Evolutionary conservation across 148 eudicot species (phyloP), one percentile per base, ranked within the genome.

Genomic region (Salicornia ramosissima): DNA sequence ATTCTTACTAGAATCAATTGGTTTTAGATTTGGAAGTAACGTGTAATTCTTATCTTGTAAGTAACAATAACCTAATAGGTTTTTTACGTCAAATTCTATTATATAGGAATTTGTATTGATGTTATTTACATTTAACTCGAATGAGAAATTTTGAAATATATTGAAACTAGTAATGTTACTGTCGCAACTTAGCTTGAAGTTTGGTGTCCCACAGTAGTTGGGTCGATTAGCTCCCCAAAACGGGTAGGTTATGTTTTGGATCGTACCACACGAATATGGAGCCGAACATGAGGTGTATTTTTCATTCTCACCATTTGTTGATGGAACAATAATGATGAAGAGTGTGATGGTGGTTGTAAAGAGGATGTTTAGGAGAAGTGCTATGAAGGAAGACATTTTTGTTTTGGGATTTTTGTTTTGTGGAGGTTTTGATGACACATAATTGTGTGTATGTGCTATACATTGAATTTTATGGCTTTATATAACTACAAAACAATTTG

Each of bases 151-250:
- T 0, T 61, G 8, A 4, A 36, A 10, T 10, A 22, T 18, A 12
- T 21, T 21, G 26, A 61, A 49, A 49, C 22, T 61, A 36, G 65
- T 61, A 18, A 1, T 21, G 18, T 59, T 19, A 15, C 1, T 19
- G 13, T 28, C 36, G 6, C 65, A 61, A 11, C 6, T n/a, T 16
- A 61, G 65, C 28, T 22, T 6, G 47, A 61, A 21, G 43, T 60
- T 14, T 5, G 28, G 46, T 4, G 21, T 36, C 65, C 65, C 65
- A 61, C 65, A 61, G 25, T 0, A 61, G 0, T 2, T 7, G 2
- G 47, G 47, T 28, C 65, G 40, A 21, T 36, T 5, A 0, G 15
- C 65, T 34, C 65, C 65, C 65, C 65, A 61, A 39, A 61, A 61
- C 24, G 65, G 65, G 16, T 61, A 61, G 12, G 46, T 46, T 8